Conservation (phyloP, 768 basidiomycete genomes). For the Russula brevipes region DNA sequence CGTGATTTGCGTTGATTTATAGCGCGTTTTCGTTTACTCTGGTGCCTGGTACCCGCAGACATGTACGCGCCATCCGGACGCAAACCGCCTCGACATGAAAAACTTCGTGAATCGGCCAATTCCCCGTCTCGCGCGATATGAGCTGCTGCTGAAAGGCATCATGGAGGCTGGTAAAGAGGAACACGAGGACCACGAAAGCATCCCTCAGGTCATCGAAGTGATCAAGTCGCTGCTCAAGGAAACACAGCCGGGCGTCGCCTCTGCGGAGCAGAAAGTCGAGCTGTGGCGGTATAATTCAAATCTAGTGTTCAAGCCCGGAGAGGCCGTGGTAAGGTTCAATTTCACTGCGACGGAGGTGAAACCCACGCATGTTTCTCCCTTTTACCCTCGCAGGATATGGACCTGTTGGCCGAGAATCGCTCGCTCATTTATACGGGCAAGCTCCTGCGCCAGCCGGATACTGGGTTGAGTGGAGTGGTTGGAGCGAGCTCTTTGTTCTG, state of each 20-base stretch:
- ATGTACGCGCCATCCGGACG: slow-evolving; percentile 61
- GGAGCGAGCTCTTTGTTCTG: slow-evolving; percentile 85
- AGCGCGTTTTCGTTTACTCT: background rate
- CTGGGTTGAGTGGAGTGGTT: slow-evolving; percentile 85
- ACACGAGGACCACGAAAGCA: slow-evolving; percentile 77
- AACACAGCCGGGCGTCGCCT: slow-evolving; percentile 79
- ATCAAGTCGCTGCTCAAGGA: slow-evolving; percentile 84
- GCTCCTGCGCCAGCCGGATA: slow-evolving; percentile 81
- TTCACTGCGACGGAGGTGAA: background rate
- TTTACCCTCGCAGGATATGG: slow-evolving; percentile 64
- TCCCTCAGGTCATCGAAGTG: slow-evolving; percentile 82
- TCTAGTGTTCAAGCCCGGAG: slow-evolving; percentile 74
- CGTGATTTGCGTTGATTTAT: background rate
- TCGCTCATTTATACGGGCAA: slow-evolving; percentile 81
- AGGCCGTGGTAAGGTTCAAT: slow-evolving; percentile 47
- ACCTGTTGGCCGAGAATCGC: slow-evolving; percentile 76
- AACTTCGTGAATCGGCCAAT: slow-evolving; percentile 91
- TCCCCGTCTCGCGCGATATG: slow-evolving; percentile 83
- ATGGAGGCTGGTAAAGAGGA: slow-evolving; percentile 65
- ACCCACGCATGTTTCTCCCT: background rate
- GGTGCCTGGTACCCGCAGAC: slow-evolving; percentile 31
- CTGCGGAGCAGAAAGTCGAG: slow-evolving; percentile 84
- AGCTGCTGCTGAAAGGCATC: slow-evolving; percentile 76
- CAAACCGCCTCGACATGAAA: slow-evolving; percentile 85
- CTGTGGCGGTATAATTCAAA: slow-evolving; percentile 82